Percentiles rank a stretch among this genome's conserved stretches.
These are phyloP conservation scores for Cutaneotrichosporon spelunceum DNA, from an alignment of 1,284 basidiomycete species.

Conservation along the genomic window DNA sequence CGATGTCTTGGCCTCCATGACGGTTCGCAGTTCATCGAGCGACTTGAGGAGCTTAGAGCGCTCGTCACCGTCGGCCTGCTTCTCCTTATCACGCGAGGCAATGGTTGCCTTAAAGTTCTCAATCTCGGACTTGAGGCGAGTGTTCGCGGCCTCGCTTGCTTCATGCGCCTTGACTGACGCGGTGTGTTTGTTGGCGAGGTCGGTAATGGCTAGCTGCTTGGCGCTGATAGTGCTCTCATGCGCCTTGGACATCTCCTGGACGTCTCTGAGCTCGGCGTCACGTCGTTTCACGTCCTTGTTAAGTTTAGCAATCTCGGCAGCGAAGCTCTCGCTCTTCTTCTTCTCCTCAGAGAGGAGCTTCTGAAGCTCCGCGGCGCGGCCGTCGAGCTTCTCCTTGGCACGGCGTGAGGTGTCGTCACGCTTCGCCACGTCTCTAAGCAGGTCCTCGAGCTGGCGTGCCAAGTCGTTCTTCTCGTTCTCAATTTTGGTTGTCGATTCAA, in stretches of 20 bases:
- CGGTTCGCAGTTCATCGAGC: slow-evolving; percentile 75
- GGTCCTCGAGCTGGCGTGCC: slow-evolving; percentile 65
- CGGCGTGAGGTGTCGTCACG: slow-evolving; percentile 76
- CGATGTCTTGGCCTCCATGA: slow-evolving; percentile 78
- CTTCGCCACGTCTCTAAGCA: slow-evolving; percentile 66
- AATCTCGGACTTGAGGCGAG: slow-evolving; percentile 65
- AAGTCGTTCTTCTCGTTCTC: slow-evolving; percentile 61
- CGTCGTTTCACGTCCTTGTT: slow-evolving; percentile 67
- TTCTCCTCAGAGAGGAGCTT: slow-evolving; percentile 66
- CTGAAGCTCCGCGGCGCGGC: slow-evolving; percentile 66
- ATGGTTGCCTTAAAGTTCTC: slow-evolving; percentile 68
- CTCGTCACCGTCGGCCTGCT: slow-evolving; percentile 57
- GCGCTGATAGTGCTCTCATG: slow-evolving; percentile 70
- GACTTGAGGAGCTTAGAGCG: slow-evolving; percentile 71
- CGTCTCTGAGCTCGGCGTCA: slow-evolving; percentile 75
- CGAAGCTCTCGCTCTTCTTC: slow-evolving; percentile 63
- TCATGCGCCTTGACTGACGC: slow-evolving; percentile 50
- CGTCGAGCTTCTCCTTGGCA: slow-evolving; percentile 72
- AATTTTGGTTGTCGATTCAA: slow-evolving; percentile 33
- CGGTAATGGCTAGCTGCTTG: slow-evolving; percentile 70
- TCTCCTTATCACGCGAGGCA: slow-evolving; percentile 62
- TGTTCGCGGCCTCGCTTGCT: slow-evolving; percentile 49
- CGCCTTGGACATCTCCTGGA: slow-evolving; percentile 49
- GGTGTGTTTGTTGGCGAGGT: slow-evolving; percentile 62
- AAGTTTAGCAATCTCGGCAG: slow-evolving; percentile 60